Base-by-base conservation (phyloP, 2,329 filamentous ascomycete species). In the Paraphaeosphaeria minitans region DNA sequence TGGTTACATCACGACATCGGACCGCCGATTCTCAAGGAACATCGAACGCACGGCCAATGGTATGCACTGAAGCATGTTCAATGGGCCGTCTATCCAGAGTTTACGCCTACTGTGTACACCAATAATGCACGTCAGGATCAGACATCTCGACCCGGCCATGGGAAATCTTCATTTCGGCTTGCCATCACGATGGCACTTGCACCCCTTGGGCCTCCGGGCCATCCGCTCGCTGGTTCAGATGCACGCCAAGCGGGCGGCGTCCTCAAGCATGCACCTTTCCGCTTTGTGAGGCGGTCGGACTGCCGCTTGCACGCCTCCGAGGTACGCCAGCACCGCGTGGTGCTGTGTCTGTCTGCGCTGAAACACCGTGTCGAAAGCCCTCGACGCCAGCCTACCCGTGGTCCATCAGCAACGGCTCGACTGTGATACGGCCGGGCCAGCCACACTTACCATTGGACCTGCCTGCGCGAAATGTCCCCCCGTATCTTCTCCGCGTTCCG, bases 281-380 rank as follows among this genome's bases (percentile, higher is more conserved):
- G 63, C 63, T 51, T 61, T 59, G 59, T 65, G 59, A 41, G 66
- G 67, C 48, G 69, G 67, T 61, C 66, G 66, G 55, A 61, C 64
- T 37, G 70, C 66, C 57, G 58, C 60, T 61, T 79, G 63, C 60
- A 75, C 73, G 53, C 47, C 58, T 50, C 69, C 80, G 59, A 97
- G 76, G 92, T 92, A 97, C 33, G 72, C 74, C 57, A 97, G 76
- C 14, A 93, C 83, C 31, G 77, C 77, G 5, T 70, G 70, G 75
- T 92, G 91, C 55, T 82, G 84, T 35, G 89, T 88, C 81, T 96
- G 93, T 74, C 89, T 92, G 66, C 82, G 84, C 49, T 76, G 74
- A 67, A 97, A 81, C 29, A 95, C 87, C 53, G 82, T 79, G 47
- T 80, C 75, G 68, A 96, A 96, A 5, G 92, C 92, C 29, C 81